Percentiles rank a stretch among this genome's conserved stretches.
Evolutionary conservation across 768 basidiomycete species (phyloP).

Genomic region (Xerocomus potaroensis): DNA sequence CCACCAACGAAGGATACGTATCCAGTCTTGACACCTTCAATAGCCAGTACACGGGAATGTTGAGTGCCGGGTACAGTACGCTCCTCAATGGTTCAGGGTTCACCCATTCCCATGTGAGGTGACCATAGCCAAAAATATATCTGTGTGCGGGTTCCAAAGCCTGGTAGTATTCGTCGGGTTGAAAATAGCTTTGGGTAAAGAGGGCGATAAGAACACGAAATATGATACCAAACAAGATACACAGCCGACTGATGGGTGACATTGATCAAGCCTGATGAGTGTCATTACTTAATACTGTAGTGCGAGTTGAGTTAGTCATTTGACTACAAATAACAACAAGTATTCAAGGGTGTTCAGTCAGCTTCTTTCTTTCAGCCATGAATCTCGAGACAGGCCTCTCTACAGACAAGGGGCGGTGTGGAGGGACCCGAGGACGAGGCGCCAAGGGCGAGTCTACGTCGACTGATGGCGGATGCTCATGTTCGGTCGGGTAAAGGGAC

Average conservation of each 20-base stretch:
- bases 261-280: no score
- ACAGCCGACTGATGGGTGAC: not conserved
- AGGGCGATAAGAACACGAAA: slow-evolving; percentile 62
- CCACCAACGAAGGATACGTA: slow-evolving; percentile 48
- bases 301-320: no score
- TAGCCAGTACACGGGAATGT: slow-evolving; percentile 72
- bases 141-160: slow-evolving; percentile 89
- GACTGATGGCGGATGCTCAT: slow-evolving; percentile 24
- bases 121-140: slow-evolving; percentile 86
- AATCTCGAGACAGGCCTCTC: slow-evolving; percentile 31
- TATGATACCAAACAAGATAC: slow-evolving; percentile 36
- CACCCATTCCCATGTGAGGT: slow-evolving; percentile 96
- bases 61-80: slow-evolving; percentile 76
- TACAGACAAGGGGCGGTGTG: not conserved
- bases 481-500: slow-evolving; percentile 10
- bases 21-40: slow-evolving; percentile 58
- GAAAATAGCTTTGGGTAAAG: slow-evolving; percentile 81
- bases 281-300: no score
- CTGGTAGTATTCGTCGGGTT: slow-evolving; percentile 97
- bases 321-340: no score
- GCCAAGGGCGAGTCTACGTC: slow-evolving; percentile 9
- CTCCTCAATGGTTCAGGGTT: slow-evolving; percentile 67
- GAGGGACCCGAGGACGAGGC: slow-evolving; percentile 1
- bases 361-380: slow-evolving; percentile 30
- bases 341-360: no score